Evolutionary conservation across 192 early-diverging fungal species (phyloP), one percentile per base, ranked within the genome.

Genomic region (Entomortierella parvispora): DNA sequence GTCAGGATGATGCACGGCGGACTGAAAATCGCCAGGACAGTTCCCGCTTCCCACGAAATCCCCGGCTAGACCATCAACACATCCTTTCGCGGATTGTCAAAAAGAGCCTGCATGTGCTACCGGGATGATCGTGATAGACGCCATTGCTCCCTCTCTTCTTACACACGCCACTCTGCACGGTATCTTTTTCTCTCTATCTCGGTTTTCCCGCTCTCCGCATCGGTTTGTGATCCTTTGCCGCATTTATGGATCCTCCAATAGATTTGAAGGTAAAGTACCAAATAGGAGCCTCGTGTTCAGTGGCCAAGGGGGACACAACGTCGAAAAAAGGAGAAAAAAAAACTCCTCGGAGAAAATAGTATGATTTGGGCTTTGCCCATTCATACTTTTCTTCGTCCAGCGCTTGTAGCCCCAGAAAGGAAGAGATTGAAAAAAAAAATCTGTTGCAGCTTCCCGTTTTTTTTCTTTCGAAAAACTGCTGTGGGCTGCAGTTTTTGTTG

Each of bases 301-400:
- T n/a, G n/a, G n/a, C n/a, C n/a, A n/a, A n/a, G n/a, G n/a, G n/a
- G n/a, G n/a, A n/a, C n/a, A n/a, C n/a, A n/a, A n/a, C n/a, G n/a
- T n/a, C 31, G 34, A 34, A 50, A 63, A 25, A 43, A 43, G 17
- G 28, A 40, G 52, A 17, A 8, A 22, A 48, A 56, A 68, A 62
- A 62, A 10, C 59, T 70, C 60, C 62, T 69, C 62, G 62, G 61
- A 68, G 45, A 26, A 44, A 5, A 10, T 18, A n/a, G 26, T 3
- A 17, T 66, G 1, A 14, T 62, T 31, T 18, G n/a, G 33, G 20
- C 33, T 28, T 48, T 48, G 25, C 23, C 40, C 12, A 10, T 58
- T 33, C 50, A 20, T 46, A 11, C 50, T 63, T 63, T 40, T 12
- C 12, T 12, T 12, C 7, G 37, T 9, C 23, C 22, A 44, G 55